A percentile compares a stretch with the other conserved stretches of the same genome.
Evolutionary conservation across 257 asterid species (phyloP).

Genomic region (Echites panduratus): DNA sequence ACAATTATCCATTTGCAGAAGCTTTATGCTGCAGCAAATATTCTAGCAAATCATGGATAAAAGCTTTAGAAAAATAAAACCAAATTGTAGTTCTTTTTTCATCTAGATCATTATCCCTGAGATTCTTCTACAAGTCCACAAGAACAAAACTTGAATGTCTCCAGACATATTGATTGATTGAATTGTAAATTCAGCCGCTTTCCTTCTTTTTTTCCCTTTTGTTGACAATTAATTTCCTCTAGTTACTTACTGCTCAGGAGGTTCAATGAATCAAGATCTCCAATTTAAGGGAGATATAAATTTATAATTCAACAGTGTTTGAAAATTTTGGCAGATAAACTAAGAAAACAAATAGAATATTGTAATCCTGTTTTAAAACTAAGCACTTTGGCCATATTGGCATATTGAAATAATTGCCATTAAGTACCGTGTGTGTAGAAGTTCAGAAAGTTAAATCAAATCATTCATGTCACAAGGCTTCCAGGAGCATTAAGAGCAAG

Average conservation of each 20-base stretch:
- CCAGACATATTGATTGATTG: no score
- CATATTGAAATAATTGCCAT: neutral
- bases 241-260: neutral
- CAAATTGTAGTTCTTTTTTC: no score
- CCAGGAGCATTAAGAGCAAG: neutral
- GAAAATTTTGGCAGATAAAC: neutral
- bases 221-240: neutral
- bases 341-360: slow-evolving; percentile 2
- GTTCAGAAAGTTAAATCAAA: neutral
- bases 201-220: no score
- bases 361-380: neutral
- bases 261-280: neutral
- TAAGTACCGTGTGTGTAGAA: neutral
- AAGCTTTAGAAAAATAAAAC: neutral
- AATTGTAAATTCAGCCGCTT: neutral
- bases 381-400: neutral
- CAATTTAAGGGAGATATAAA: neutral
- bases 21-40: neutral
- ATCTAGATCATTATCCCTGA: no score
- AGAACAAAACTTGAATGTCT: no score
- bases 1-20: neutral
- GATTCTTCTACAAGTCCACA: no score
- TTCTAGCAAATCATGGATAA: neutral
- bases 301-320: neutral
- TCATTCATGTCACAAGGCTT: neutral